Evolutionary conservation across 148 eudicot species (phyloP), one percentile per base, ranked within the genome.

Genomic region (Diospyros kaki): DNA sequence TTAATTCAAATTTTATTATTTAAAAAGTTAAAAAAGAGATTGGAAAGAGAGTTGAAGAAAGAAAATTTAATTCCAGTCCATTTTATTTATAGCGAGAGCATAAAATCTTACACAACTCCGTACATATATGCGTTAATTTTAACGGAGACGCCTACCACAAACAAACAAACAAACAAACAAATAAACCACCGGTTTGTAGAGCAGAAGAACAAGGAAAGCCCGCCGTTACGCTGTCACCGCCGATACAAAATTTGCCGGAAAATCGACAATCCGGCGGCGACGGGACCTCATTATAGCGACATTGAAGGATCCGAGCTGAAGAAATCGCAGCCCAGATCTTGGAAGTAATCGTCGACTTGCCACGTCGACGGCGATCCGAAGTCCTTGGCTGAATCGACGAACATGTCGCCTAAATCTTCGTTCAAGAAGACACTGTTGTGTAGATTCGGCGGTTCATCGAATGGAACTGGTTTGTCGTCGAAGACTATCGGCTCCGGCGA

Each of bases 341-440:
- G 86, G 59, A 89, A 90, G 64, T 79, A 89, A 75, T 90, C 92
- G 12, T 93, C 96, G 1, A 87, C 87, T 61, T 81, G 85, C 66
- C 78, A 51, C 7, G 79, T 53, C 28, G 78, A 38, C 7, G 86
- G 48, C 1, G 73, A 78, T 52, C 83, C 83, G 1, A 85, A 80
- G 17, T 89, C 90, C 9, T 58, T 51, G 4, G 81, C 72, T n/a
- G 78, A 39, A 4, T 84, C 87, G 5, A 42, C 52, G 12, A 76
- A 72, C 9, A 80, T 79, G 9, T 54, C 80, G 17, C 75, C 17
- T 8, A 82, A 71, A 39, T 79, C 83, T 0, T 74, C 77, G 0
- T 68, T 72, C 53, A 63, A 39, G 28, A 68, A 28, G 13, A 64
- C 74, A 39, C 48, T 54, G 4, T 77, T 75, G 1, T 28, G 28